Conservation (phyloP, 305 asterid species). For the Andrographis paniculata region DNA sequence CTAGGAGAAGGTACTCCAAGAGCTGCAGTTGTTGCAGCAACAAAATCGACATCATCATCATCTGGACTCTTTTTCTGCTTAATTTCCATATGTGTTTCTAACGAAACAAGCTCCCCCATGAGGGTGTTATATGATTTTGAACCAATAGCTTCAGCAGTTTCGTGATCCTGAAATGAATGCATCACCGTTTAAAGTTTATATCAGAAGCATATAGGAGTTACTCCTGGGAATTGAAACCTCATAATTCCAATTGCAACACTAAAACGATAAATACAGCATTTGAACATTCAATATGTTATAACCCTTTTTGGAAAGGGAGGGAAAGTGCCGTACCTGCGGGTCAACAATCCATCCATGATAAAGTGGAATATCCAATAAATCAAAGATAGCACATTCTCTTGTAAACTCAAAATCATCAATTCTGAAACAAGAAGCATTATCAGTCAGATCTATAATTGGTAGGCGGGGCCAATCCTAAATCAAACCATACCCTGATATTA, state of each 20-base stretch:
- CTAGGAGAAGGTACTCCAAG: slow-evolving; percentile 94
- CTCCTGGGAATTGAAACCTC: no score
- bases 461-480: no score
- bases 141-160: slow-evolving; percentile 75
- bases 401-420: slow-evolving; percentile 96
- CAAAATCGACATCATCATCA: slow-evolving; percentile 93
- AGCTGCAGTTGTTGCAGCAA: slow-evolving; percentile 93
- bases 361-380: slow-evolving; percentile 88
- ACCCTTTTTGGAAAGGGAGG: background rate
- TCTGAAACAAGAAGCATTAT: slow-evolving; percentile 32
- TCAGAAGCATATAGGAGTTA: no score
- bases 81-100: slow-evolving; percentile 50
- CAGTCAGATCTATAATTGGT: slow-evolving; percentile 9
- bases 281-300: background rate
- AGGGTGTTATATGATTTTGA: slow-evolving; percentile 84
- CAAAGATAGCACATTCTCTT: slow-evolving; percentile 92
- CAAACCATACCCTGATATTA: no score
- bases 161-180: slow-evolving; percentile 51
- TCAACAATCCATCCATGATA: slow-evolving; percentile 99
- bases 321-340: slow-evolving; percentile 59
- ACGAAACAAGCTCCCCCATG: slow-evolving; percentile 85
- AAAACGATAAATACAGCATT: background rate
- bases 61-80: slow-evolving; percentile 28
- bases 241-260: background rate
- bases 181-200: slow-evolving; percentile 8